Evolutionary conservation across 2,329 filamentous ascomycete genomes (phyloP).

Genomic region (Ceratocystis eucalypticola): DNA sequence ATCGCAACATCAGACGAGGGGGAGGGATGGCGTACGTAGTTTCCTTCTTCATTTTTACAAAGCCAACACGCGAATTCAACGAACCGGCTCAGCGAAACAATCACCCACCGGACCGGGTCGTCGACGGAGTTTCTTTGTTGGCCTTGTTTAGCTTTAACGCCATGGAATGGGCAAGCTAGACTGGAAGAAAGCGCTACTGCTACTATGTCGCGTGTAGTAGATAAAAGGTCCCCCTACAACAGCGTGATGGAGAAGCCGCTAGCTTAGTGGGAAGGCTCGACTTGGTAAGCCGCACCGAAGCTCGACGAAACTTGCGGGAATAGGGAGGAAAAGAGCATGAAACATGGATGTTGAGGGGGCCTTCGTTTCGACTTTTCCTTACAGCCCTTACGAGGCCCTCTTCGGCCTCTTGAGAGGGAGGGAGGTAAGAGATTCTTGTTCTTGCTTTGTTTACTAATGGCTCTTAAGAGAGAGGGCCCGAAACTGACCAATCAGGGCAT

Average conservation of each 20-base stretch:
- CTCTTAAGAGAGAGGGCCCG: background rate
- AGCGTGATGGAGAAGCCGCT: background rate
- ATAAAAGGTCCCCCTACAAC: background rate
- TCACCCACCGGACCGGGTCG: background rate
- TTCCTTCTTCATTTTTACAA: background rate
- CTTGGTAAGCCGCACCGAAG: background rate
- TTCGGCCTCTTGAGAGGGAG: background rate
- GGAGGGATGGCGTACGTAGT: background rate
- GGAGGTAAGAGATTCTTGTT: background rate
- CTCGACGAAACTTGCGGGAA: background rate
- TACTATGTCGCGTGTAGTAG: background rate
- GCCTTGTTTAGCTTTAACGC: background rate
- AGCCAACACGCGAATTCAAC: background rate
- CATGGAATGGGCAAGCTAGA: background rate
- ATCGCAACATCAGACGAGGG: background rate
- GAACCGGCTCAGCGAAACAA: background rate
- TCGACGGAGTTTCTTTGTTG: background rate
- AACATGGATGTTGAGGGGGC: background rate
- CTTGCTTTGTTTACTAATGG: background rate
- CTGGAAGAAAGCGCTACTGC: background rate
- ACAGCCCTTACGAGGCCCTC: background rate
- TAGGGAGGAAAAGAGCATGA: background rate
- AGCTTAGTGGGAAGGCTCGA: background rate
- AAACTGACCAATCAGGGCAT: background rate
- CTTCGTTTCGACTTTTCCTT: too few species aligned